A percentile compares a stretch with the other conserved stretches of the same genome.
These are phyloP conservation scores for Cruciata laevipes DNA, from an alignment of 257 asterid species.

Conservation along the genomic window DNA sequence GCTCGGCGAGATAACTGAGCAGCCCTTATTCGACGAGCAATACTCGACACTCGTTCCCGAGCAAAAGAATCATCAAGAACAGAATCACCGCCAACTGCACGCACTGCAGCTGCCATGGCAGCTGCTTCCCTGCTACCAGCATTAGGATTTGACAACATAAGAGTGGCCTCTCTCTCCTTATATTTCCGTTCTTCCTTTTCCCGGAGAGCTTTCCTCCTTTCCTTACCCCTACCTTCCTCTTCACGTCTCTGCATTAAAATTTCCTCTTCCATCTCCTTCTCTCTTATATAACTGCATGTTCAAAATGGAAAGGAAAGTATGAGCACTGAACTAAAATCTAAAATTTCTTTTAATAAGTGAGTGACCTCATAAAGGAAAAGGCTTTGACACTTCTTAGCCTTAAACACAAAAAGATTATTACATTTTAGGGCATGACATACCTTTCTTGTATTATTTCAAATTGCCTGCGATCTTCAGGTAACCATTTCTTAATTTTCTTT, in stretches of 20 bases:
- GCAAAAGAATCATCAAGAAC: slow-evolving; percentile 94
- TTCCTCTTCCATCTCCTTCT: slow-evolving; percentile 99
- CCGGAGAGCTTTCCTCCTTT: slow-evolving; percentile 88
- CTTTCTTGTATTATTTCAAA: slow-evolving; percentile 98
- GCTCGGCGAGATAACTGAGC: slow-evolving; percentile 94
- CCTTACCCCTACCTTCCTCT: slow-evolving; percentile 98
- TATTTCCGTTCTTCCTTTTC: slow-evolving; percentile 99
- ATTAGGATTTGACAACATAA: slow-evolving; percentile 89
- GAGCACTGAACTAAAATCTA: slow-evolving; percentile 8
- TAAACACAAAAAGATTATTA: slow-evolving; percentile 2
- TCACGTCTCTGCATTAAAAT: slow-evolving; percentile 97
- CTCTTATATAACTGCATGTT: slow-evolving; percentile 73
- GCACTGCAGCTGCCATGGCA: slow-evolving; percentile 98
- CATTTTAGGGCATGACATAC: slow-evolving; percentile 25
- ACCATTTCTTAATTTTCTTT: slow-evolving; percentile 90
- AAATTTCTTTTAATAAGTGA: not conserved
- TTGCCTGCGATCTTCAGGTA: slow-evolving; percentile 96
- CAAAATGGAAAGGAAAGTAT: slow-evolving; percentile 18
- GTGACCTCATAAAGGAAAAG: not conserved
- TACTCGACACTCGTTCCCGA: slow-evolving; percentile 90
- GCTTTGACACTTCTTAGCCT: not conserved
- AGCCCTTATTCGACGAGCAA: slow-evolving; percentile 90
- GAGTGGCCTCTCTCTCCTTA: slow-evolving; percentile 98
- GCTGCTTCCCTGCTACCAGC: slow-evolving; percentile 99
- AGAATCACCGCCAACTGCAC: slow-evolving; percentile 99